Evolutionary conservation across 179 eudicot species (phyloP), one percentile per base, ranked within the genome.

Genomic region (Camellia oleifera): DNA sequence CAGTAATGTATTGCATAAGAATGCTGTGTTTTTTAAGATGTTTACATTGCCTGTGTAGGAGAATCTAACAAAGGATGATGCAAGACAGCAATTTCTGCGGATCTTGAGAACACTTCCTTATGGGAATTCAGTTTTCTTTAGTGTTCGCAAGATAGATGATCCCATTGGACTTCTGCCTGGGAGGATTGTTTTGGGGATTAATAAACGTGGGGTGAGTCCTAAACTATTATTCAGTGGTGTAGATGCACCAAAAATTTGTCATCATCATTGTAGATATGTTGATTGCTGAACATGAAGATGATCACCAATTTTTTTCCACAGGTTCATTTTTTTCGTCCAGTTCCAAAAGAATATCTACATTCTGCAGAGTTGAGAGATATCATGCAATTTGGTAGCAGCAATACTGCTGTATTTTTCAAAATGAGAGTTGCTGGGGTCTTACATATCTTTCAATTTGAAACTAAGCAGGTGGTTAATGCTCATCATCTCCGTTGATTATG

Each of bases 341-440:
- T 93, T 82, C 99, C 99, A 9, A 93, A 93, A 84, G 99, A 97
- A 76, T 97, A 97, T 87, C 80, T 97, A 76, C 99, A 97, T 82
- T 97, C 99, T 63, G 98, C 99, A 18, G 98, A 97, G 78, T 77
- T 97, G 52, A 90, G 99, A 84, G 99, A 97, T 82, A 94, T 97
- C 72, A 97, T 97, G 99, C 99, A 97, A 85, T 97, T 97, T 82
- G 99, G 99, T 52, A 97, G 99, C 87, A 97, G 97, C 81, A 94
- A 94, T 68, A 92, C 98, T 64, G 98, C 99, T 42, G 97, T 97
- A 48, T 94, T 97, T 75, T 97, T 97, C 62, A 97, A 97, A 87
- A 94, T 97, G 98, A 90, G 98, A 89, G 99, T 97, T 82, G 99
- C 99, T 52, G 99, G 98, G 67, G 98, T 90, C 76, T 92, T 97